Conservation (phyloP, 352 stramenopile species). For the Globisporangium yorkense region DNA sequence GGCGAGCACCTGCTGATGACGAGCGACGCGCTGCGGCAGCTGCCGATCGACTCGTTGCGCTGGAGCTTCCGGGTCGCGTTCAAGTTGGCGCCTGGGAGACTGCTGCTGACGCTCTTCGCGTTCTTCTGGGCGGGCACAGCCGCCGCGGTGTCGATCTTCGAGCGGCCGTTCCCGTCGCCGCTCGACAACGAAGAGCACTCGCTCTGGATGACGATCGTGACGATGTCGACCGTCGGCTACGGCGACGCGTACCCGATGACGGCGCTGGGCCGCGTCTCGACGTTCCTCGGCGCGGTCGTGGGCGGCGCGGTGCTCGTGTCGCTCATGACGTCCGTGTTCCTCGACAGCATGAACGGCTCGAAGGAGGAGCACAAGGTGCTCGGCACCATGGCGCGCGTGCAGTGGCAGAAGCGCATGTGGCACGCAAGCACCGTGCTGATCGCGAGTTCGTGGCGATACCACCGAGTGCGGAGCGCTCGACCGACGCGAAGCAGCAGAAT, state of each 20-base stretch:
- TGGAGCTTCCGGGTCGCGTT: conserved; percentile 58
- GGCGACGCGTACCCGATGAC: conserved; percentile 56
- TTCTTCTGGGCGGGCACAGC: conserved; percentile 44
- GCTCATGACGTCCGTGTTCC: conserved; percentile 60
- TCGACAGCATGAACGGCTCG: conserved; percentile 52
- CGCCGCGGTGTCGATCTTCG: conserved; percentile 46
- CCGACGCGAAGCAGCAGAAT: neutral
- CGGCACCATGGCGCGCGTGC: conserved; percentile 31
- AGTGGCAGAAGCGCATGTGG: conserved; percentile 30
- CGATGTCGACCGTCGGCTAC: conserved; percentile 56
- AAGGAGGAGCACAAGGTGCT: conserved; percentile 48
- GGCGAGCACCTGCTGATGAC: conserved; percentile 20
- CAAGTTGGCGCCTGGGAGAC: conserved; percentile 24
- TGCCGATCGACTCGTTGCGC: conserved; percentile 39
- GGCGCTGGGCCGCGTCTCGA: conserved; percentile 28
- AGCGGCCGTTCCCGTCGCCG: conserved; percentile 49
- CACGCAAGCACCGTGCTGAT: conserved; percentile 28
- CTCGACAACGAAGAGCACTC: conserved; percentile 52
- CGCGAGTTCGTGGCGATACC: conserved; percentile 25
- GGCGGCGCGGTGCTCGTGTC: conserved; percentile 48
- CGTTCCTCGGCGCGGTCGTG: conserved; percentile 44
- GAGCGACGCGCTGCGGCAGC: conserved; percentile 18
- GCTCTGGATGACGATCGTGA: conserved; percentile 60
- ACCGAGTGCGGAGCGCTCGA: neutral
- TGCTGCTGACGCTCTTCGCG: conserved; percentile 41